Base-by-base conservation (phyloP, 2,329 filamentous ascomycete species). In the Chalara sp. region DNA sequence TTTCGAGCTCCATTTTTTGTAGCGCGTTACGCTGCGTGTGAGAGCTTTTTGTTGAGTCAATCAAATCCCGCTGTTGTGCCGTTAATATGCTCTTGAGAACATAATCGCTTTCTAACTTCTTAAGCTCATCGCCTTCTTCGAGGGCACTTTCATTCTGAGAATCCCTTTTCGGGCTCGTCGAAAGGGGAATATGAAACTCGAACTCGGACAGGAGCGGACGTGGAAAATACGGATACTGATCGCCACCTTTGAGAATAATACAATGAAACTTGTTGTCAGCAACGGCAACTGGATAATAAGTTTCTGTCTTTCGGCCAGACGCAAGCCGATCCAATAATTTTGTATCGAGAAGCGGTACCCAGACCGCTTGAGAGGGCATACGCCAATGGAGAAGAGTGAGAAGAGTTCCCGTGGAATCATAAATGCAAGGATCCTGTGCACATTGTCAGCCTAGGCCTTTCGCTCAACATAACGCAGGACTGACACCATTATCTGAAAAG, bases 211-310 rank as follows among this genome's bases (percentile, higher is more conserved):
- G 83, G 37, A 96, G 74, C 2, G 89, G 91, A 7, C 87, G 84
- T 8, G 89, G 93, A 71, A 92, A 97, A 72, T 93, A 96, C 0
- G 92, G 91, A 64, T 96, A 89, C 64, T 86, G 81, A 65, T 99
- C 93, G 35, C 87, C 87, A 56, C 93, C 93, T 71, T 99, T 99
- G 64, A 99, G 83, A 61, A 99, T 97, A 70, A 99, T 96, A 72
- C 95, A 99, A 75, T 97, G 92, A 69, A 99, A 99, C 63, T 87
- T 92, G 63, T 87, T 79, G 61, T 91, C 83, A 2, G 92, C 89
- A 1, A 97, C 91, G 1, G 93, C 93, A 32, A 99, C 89, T 1
- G 93, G 93, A 80, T 91, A 99, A 73, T 99, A 99, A 0, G 77
- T 81, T 70, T 99, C 93, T 57, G 86, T 80, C 68, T 96, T 96